These are phyloP conservation scores for Phytopythium chamaehyphon DNA, from an alignment of 352 stramenopile genomes.

Conservation along the genomic window DNA sequence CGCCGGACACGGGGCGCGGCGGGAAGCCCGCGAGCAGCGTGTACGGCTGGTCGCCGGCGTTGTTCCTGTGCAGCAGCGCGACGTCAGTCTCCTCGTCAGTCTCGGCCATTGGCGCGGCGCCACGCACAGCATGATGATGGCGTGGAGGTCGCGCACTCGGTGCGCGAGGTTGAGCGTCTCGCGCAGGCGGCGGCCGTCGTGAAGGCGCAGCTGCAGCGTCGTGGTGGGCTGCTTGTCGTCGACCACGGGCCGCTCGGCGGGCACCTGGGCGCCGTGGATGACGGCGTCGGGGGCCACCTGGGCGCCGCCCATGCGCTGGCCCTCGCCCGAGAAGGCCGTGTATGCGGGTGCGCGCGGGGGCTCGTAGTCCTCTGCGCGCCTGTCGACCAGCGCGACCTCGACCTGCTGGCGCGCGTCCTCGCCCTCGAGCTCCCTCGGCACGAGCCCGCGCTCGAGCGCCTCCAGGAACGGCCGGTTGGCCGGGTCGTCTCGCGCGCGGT, in stretches of 20 bases:
- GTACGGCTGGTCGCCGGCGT: constrained; percentile 76
- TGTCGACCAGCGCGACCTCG: constrained; percentile 84
- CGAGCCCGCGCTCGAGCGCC: constrained; percentile 70
- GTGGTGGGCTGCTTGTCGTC: constrained; percentile 86
- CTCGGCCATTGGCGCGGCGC: too few species aligned
- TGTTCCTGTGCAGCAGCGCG: constrained; percentile 37
- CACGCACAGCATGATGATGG: constrained; percentile 77
- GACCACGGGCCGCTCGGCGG: constrained; percentile 52
- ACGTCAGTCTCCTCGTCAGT: not conserved
- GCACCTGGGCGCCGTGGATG: constrained; percentile 28
- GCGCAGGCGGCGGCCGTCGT: constrained; percentile 74
- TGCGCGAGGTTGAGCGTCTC: constrained; percentile 87
- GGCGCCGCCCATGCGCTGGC: constrained; percentile 68
- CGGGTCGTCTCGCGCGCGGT: constrained; percentile 60
- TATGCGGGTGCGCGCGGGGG: constrained; percentile 66
- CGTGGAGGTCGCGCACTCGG: constrained; percentile 85
- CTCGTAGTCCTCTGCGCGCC: constrained; percentile 81
- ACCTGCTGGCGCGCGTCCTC: constrained; percentile 65
- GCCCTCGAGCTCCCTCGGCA: constrained; percentile 72
- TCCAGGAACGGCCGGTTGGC: constrained; percentile 76
- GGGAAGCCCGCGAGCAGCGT: constrained; percentile 91
- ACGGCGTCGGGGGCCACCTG: constrained; percentile 33
- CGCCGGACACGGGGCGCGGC: constrained; percentile 77
- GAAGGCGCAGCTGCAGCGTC: constrained; percentile 85
- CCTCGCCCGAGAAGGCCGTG: constrained; percentile 81